Percentiles rank a stretch among this genome's conserved stretches.
These are phyloP conservation scores for Kitagawia praeruptora DNA, from an alignment of 129 eudicot species.

Conservation along the genomic window DNA sequence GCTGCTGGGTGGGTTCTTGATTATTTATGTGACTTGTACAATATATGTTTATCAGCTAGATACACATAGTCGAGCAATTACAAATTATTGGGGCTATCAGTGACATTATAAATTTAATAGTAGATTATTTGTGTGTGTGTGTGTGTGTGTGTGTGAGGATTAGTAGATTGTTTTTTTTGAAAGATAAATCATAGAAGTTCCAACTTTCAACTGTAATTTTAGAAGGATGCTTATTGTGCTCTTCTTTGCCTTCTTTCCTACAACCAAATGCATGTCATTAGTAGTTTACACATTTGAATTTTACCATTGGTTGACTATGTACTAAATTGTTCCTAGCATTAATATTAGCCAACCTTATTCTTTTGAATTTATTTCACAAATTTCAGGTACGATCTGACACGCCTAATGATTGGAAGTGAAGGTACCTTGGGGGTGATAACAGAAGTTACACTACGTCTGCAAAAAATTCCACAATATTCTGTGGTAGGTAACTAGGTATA, in stretches of 20 bases:
- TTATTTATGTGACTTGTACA: slow-evolving; percentile 2
- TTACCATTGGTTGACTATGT: background rate
- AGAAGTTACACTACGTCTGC: slow-evolving; percentile 88
- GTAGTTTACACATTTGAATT: background rate
- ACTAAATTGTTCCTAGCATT: background rate
- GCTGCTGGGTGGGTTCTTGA: slow-evolving; percentile 84
- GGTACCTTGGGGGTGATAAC: slow-evolving; percentile 97
- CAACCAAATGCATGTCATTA: background rate
- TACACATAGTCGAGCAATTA: background rate
- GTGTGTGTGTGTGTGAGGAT: too few species aligned
- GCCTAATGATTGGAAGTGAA: slow-evolving; percentile 96
- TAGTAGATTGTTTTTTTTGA: background rate
- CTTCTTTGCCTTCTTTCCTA: background rate
- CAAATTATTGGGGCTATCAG: background rate
- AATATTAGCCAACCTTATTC: background rate
- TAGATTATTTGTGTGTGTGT: background rate
- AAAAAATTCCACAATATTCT: slow-evolving; percentile 76
- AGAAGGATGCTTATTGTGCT: background rate
- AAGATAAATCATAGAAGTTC: background rate
- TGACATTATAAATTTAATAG: background rate
- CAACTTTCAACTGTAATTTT: background rate
- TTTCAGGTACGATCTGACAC: slow-evolving; percentile 82
- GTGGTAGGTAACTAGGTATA: slow-evolving; percentile 62
- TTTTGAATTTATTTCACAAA: background rate
- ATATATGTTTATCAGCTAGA: background rate